phyloP scores from a whole-genome alignment of 1,284 basidiomycete species.

The Ceratobasidium sp. region DNA sequence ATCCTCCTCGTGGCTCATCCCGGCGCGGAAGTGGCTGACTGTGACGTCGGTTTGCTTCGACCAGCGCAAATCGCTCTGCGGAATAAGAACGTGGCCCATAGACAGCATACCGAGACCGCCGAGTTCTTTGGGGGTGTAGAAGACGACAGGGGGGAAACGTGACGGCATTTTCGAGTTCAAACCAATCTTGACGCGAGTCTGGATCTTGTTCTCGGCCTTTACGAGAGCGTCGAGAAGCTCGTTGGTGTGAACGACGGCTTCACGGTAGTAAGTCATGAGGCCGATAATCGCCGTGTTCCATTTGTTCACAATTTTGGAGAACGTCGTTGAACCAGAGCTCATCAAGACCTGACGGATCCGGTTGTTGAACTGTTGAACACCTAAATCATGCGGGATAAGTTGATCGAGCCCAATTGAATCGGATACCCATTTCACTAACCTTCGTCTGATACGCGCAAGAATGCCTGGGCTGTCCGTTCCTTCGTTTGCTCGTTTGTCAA shows the following conservation, averaged over 20 bases:
- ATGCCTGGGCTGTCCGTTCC: constrained; percentile 97
- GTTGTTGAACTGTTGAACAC: constrained; percentile 96
- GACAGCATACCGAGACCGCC: constrained; percentile 99
- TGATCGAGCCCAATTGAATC: constrained; percentile 19
- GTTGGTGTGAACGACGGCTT: constrained; percentile 98
- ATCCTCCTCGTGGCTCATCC: constrained; percentile 95
- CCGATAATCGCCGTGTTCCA: constrained; percentile 98
- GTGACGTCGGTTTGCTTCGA: constrained; percentile 98
- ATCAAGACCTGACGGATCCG: constrained; percentile 96
- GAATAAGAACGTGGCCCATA: constrained; percentile 99
- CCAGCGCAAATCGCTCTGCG: constrained; percentile 96
- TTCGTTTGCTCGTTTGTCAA: constrained; percentile 95
- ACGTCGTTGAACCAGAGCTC: constrained; percentile 98
- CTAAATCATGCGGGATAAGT: constrained; percentile 56
- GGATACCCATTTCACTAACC: constrained; percentile 58
- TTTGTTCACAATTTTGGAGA: constrained; percentile 99
- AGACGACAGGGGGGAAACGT: constrained; percentile 97
- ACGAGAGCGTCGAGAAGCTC: constrained; percentile 94
- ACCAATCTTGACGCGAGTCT: constrained; percentile 99
- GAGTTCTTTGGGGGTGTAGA: constrained; percentile 95
- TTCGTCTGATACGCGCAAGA: constrained; percentile 96
- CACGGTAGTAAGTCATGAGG: constrained; percentile 98
- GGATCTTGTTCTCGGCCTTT: constrained; percentile 98
- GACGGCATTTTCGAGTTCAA: constrained; percentile 99
- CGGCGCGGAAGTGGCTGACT: constrained; percentile 96